Evolutionary conservation across 2,329 filamentous ascomycete species (phyloP), one percentile per base, ranked within the genome.

Genomic region (Neonectria sp.): DNA sequence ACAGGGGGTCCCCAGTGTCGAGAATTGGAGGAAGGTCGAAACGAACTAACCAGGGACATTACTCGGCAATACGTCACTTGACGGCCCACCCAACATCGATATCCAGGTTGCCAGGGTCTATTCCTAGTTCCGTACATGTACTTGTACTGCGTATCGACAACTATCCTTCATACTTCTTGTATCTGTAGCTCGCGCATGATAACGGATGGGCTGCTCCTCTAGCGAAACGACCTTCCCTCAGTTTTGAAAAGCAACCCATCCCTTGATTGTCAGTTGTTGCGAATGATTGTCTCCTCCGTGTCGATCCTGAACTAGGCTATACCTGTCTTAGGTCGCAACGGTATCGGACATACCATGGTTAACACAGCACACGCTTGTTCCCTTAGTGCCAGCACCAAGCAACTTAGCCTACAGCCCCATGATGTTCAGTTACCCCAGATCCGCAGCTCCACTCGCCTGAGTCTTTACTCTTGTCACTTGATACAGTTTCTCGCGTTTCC

Each of bases 1-100:
- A 15, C 37, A 40, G 13, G 37, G 37, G 35, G 15, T 6, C 15
- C 13, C 35, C 15, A 6, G 35, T 6, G 35, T 40, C 11, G 13
- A 46, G 24, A 48, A 15, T 48, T 15, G 45, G 21, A 48, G 45
- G 45, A 48, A 48, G 45, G 45, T 48, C 45, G 45, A 48, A 48
- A 48, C 45, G 45, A 48, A 13, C 45, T 48, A 11, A 48, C 45
- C 21, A 25, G 45, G 45, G 45, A 25, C 6, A 48, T 15, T 25
- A 48, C 21, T 48, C 45, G 21, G 21, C 45, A 48, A 25, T 48
- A 25, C 21, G 45, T 48, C 45, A 48, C 21, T 48, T 15, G 45
- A 25, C 13, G 45, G 21, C 45, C 45, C 12, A 48, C 45, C 45
- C 45, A 25, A 11, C 15, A n/a, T 48, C 12, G 45, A 48, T 48